These are phyloP conservation scores for Castanea mollissima DNA, from an alignment of 306 rosid species.

Conservation along the genomic window DNA sequence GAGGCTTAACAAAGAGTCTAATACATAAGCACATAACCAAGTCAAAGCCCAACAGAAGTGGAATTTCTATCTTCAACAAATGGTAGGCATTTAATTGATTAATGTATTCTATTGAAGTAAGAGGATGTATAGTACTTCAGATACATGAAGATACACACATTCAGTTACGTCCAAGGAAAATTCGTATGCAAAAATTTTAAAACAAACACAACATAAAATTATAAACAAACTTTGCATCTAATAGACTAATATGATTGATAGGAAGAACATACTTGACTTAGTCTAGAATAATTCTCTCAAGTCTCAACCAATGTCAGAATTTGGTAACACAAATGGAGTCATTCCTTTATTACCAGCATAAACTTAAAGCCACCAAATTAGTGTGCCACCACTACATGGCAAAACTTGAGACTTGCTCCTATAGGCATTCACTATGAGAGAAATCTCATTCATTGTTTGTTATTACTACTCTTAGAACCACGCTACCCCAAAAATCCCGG, in stretches of 20 bases:
- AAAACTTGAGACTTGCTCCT: too few species aligned
- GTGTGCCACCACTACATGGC: not conserved
- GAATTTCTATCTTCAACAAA: not conserved
- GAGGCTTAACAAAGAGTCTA: not conserved
- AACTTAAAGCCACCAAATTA: not conserved
- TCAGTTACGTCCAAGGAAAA: not conserved
- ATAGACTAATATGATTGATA: not conserved
- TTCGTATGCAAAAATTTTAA: not conserved
- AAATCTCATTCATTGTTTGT: too few species aligned
- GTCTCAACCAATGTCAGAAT: not conserved
- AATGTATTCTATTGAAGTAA: not conserved
- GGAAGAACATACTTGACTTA: not conserved
- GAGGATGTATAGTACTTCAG: not conserved
- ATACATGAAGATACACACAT: not conserved
- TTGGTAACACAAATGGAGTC: not conserved
- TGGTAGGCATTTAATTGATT: not conserved
- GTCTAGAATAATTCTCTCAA: not conserved
- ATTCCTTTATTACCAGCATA: not conserved
- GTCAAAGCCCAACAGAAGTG: not conserved
- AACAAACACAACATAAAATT: not conserved
- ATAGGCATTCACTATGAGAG: too few species aligned
- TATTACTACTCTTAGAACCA: too few species aligned
- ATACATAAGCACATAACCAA: not conserved
- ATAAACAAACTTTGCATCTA: not conserved
- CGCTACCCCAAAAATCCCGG: too few species aligned